Conservation (phyloP, 108 stramenopile genomes). For the Fistulifera pelliculosa region DNA sequence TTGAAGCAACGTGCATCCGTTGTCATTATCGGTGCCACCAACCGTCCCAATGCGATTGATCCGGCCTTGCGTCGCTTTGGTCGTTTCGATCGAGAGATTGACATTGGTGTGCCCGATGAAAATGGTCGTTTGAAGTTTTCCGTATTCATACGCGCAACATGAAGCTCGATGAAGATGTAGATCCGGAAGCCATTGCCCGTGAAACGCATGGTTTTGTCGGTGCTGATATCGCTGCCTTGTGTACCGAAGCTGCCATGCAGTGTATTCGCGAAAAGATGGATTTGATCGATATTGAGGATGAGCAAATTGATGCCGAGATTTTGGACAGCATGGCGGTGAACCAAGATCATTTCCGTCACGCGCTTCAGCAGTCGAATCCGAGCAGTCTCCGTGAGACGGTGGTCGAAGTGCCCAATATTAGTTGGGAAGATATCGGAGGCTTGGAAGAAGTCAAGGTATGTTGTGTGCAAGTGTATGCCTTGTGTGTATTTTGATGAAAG, state of each 20-base stretch:
- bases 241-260: conserved; percentile 99
- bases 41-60: conserved; percentile 93
- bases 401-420: conserved; percentile 98
- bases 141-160: conserved; percentile 99
- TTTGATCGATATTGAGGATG: conserved; percentile 99
- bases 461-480: conserved; percentile 19
- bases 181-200: conserved; percentile 92
- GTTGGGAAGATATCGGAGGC: conserved; percentile 99
- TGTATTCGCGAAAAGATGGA: conserved; percentile 99
- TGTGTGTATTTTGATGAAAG: no score
- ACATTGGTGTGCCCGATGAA: conserved; percentile 99
- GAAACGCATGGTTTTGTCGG: conserved; percentile 99
- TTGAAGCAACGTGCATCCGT: conserved; percentile 93
- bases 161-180: conserved; percentile 99
- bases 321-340: conserved; percentile 97
- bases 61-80: conserved; percentile 98
- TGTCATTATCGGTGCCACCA: conserved; percentile 98
- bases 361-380: conserved; percentile 94
- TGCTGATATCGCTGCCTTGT: conserved; percentile 99
- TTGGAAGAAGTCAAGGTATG: conserved; percentile 94
- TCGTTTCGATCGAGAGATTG: conserved; percentile 99
- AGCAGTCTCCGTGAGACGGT: conserved; percentile 96
- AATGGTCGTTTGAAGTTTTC: conserved; percentile 99
- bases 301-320: conserved; percentile 99
- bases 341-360: conserved; percentile 98